A percentile compares a stretch with the other conserved stretches of the same genome.
phyloP scores from a whole-genome alignment of 768 basidiomycete genomes.

The Mrakia frigida region DNA sequence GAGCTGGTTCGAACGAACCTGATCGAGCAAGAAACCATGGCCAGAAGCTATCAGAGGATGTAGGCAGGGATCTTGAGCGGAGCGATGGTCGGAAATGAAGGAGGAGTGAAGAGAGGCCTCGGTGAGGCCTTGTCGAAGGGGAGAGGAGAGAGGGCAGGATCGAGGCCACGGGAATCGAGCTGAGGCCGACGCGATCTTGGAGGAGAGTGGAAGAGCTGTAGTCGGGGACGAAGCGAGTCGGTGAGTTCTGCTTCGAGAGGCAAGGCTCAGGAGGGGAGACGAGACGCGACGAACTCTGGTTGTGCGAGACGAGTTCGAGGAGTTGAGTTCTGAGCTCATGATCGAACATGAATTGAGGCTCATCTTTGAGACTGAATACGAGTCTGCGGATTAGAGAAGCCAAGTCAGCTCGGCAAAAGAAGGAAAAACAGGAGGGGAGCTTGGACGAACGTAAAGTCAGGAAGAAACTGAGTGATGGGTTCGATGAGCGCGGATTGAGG shows the following conservation, averaged over 20 bases:
- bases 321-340: background rate
- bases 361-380: conserved; percentile 28
- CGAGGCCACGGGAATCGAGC: conserved; percentile 29
- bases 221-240: too few species aligned
- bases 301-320: background rate
- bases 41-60: conserved; percentile 18
- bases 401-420: background rate
- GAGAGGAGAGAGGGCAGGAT: conserved; percentile 38
- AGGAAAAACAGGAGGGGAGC: background rate
- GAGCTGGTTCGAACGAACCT: too few species aligned
- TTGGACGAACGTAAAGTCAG: conserved; percentile 21
- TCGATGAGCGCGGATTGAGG: conserved; percentile 17
- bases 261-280: background rate
- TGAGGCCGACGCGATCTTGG: background rate
- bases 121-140: conserved; percentile 34
- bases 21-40: conserved; percentile 22
- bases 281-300: conserved; percentile 1
- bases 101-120: conserved; percentile 3
- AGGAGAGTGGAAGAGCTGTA: too few species aligned
- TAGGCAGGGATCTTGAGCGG: conserved; percentile 23
- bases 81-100: conserved; percentile 20
- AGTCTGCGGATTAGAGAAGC: background rate
- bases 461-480: conserved; percentile 16
- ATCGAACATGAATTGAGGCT: conserved; percentile 28
- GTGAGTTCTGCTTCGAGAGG: too few species aligned